Base-by-base conservation (phyloP, 2,329 filamentous ascomycete species). In the Sarocladiaceae sp. region DNA sequence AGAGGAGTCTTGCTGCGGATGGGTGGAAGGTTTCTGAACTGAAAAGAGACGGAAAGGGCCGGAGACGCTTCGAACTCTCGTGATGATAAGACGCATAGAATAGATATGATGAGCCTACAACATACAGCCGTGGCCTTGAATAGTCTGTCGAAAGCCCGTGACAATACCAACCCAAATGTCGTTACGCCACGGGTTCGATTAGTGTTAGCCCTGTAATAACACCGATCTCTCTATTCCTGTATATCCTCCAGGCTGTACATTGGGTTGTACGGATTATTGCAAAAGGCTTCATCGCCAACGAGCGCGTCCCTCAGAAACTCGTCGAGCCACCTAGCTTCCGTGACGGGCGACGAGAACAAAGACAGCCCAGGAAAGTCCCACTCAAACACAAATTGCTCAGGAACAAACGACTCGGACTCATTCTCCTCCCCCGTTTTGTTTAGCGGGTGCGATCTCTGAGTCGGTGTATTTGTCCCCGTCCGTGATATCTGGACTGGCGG, bases 321-420 rank as follows among this genome's bases (percentile, higher is more conserved):
- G 35, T 63, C 60, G 3, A 63, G 51, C 61, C 61, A 64, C 1
- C 59, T 57, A 6, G 59, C 54, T 7, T 60, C 59, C 1, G 59
- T 60, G 0, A 55, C 57, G 1, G 59, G 59, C 3, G 58, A 64
- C 1, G 62, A 65, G 49, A 63, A 81, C 52, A 66, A 74, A 0
- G 62, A 78, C 31, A 81, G 58, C 0, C 76, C 77, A 0, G 78
- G 77, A 55, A 81, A 81, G 54, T 79, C 76, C 78, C 77, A 81
- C 53, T 80, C 77, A n/a, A 78, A 74, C 0, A 79, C 71, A 55
- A 81, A 81, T 53, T 81, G 74, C 55, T 75, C 74, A 0, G 77
- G 78, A 1, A 77, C 70, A 62, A 80, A 81, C 8, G 71, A 72
- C 51, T 80, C 75, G 28, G 80, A 68, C 46, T 79, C 77, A 72